Percentiles rank a stretch among this genome's conserved stretches.
phyloP scores from a whole-genome alignment of 805 yeast species.

The Candida bentonensis region DNA sequence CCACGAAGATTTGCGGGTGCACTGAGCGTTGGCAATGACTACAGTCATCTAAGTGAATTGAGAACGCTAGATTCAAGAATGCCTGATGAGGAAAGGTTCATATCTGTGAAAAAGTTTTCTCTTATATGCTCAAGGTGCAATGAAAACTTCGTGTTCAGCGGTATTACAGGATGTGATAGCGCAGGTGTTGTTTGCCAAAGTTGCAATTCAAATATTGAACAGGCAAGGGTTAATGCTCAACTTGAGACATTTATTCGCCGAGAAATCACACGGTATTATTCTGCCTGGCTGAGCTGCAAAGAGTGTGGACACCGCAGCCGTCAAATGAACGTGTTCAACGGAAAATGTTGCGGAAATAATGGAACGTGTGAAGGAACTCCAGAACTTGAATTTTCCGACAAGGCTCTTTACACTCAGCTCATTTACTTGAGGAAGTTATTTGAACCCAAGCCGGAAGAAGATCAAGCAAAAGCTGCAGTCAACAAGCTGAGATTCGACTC shows the following conservation, averaged over 20 bases:
- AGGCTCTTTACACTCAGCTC: slow-evolving; percentile 73
- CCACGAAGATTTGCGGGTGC: slow-evolving; percentile 24
- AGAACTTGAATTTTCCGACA: slow-evolving; percentile 63
- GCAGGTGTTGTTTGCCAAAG: slow-evolving; percentile 58
- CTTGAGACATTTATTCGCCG: slow-evolving; percentile 58
- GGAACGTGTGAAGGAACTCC: slow-evolving; percentile 66
- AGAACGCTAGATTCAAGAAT: slow-evolving; percentile 72
- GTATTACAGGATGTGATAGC: slow-evolving; percentile 41
- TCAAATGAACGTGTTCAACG: slow-evolving; percentile 81
- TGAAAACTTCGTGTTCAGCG: slow-evolving; percentile 50
- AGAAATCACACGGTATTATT: slow-evolving; percentile 63
- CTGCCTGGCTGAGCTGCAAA: slow-evolving; percentile 78
- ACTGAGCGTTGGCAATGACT: background rate
- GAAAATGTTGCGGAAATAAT: slow-evolving; percentile 57
- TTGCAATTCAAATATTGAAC: slow-evolving; percentile 40
- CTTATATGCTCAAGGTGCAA: slow-evolving; percentile 52
- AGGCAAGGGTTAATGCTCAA: slow-evolving; percentile 51
- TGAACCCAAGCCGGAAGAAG: slow-evolving; percentile 67
- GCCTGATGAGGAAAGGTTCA: slow-evolving; percentile 71
- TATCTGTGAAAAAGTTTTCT: slow-evolving; percentile 39
- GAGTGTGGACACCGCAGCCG: slow-evolving; percentile 76
- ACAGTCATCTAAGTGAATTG: slow-evolving; percentile 25
- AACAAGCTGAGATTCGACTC: slow-evolving; percentile 36
- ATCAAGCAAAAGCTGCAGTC: slow-evolving; percentile 11
- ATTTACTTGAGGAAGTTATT: slow-evolving; percentile 66